Evolutionary conservation across 1,284 basidiomycete genomes (phyloP).

Genomic region (Irpex sp.): DNA sequence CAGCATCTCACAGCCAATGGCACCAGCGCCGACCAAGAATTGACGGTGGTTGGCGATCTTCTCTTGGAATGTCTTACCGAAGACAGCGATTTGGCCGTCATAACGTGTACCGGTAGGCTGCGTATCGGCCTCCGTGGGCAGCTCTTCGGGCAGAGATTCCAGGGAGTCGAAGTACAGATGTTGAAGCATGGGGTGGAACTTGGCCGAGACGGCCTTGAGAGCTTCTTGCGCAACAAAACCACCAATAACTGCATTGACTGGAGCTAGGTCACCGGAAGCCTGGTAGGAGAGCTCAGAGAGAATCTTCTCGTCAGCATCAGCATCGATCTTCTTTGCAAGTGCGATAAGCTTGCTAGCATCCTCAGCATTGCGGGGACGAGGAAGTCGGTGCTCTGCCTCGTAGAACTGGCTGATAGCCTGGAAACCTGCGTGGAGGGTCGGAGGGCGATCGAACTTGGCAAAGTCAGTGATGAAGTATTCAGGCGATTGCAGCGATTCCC

Average conservation of each 20-base stretch:
- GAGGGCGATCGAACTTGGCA: constrained; percentile 94
- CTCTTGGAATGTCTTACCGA: constrained; percentile 90
- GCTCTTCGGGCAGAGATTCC: constrained; percentile 79
- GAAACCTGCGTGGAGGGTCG: constrained; percentile 91
- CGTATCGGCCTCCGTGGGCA: constrained; percentile 85
- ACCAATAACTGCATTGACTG: constrained; percentile 92
- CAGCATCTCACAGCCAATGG: constrained; percentile 99
- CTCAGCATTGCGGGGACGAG: constrained; percentile 79
- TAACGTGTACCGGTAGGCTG: constrained; percentile 85
- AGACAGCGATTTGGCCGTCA: constrained; percentile 95
- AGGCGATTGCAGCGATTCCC: constrained; percentile 80
- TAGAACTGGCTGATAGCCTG: constrained; percentile 89
- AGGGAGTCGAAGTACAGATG: constrained; percentile 97
- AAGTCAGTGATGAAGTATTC: constrained; percentile 97
- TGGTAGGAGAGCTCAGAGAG: constrained; percentile 89
- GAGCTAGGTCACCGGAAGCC: constrained; percentile 89
- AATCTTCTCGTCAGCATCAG: constrained; percentile 78
- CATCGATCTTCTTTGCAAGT: constrained; percentile 77
- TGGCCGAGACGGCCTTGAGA: constrained; percentile 95
- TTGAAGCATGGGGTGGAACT: constrained; percentile 97
- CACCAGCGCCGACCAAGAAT: constrained; percentile 97
- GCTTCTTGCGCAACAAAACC: constrained; percentile 99
- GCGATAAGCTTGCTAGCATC: constrained; percentile 77
- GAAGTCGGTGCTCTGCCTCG: constrained; percentile 67
- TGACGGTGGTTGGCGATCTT: constrained; percentile 91